Conservation (phyloP, 2,329 filamentous ascomycete species). For the Pezicula neosporulosa region DNA sequence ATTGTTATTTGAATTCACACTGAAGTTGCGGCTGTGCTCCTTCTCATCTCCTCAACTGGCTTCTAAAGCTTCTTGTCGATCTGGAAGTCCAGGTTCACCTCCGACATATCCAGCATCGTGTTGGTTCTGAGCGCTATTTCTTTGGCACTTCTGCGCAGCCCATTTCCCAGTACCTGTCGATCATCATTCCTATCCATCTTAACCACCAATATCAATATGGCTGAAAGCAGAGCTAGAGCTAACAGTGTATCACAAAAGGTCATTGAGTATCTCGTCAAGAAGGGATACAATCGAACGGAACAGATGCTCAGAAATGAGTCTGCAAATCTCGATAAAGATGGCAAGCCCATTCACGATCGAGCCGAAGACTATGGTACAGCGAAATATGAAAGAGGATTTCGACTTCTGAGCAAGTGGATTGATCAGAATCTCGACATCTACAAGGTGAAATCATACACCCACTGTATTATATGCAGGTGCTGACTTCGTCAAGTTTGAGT, state of each 20-base stretch:
- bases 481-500: constrained; percentile 61
- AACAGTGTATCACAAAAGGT: constrained; percentile 46
- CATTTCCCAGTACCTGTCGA: not conserved
- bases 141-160: not conserved
- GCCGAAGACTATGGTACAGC: constrained; percentile 69
- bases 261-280: constrained; percentile 92
- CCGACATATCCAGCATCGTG: too few relatives aligned
- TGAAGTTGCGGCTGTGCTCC: too few relatives aligned
- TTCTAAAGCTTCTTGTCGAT: too few relatives aligned
- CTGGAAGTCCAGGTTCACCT: too few relatives aligned
- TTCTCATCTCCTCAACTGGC: too few relatives aligned
- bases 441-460: constrained; percentile 54
- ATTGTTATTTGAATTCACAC: too few relatives aligned
- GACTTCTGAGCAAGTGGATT: constrained; percentile 75
- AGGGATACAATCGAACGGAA: constrained; percentile 90
- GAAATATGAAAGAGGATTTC: constrained; percentile 75
- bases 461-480: constrained; percentile 3
- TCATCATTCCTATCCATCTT: not conserved
- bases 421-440: constrained; percentile 92
- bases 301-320: constrained; percentile 91
- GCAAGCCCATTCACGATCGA: constrained; percentile 64
- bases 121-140: too few relatives aligned
- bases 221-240: constrained; percentile 5
- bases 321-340: constrained; percentile 75
- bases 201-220: too few relatives aligned